Base-by-base conservation (phyloP, 495 filamentous ascomycete genomes). In the Hyaloscypha bicolor region DNA sequence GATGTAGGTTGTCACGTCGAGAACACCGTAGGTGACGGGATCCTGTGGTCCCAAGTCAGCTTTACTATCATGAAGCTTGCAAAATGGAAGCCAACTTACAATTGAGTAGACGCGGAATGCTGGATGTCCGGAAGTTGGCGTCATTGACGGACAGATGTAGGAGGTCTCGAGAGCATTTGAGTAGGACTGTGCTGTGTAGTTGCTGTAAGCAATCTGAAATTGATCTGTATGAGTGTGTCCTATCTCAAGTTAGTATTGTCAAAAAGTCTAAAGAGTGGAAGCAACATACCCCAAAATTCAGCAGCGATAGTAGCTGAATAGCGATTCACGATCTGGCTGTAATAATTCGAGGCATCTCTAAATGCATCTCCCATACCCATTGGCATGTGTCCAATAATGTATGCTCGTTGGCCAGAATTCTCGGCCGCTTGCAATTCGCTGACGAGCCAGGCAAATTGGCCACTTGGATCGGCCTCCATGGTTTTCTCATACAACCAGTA, bases 81-180 rank as follows among this genome's bases (percentile, higher is more conserved):
- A 25, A 25, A 25, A 25, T 25, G 25, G 2, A 25, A 25, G 25
- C 25, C 25, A 25, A 25, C 25, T 25, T 25, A 25, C 25, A 33
- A 87, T 77, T 12, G 77, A 72, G 72, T 86, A 87, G n/a, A 87
- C 79, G 37, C 82, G 81, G 78, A 88, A 87, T 5, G 83, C 78
- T 1, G 85, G 81, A 14, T 79, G 74, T n/a, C 83, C 83, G 6
- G 79, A 79, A 0, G 76, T 84, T 0, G 85, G 85, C 2, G 85
- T 86, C 75, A 88, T 70, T 14, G 81, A 79, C 3, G 84, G 83
- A 1, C 76, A 76, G 68, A 87, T 79, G 62, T 84, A 88, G 9
- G 77, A 79, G 33, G 80, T 75, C 35, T 76, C 77, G 4, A 77
- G 66, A 5, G 85, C 84, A 11, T 78, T 82, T 37, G 67, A 62